phyloP scores from a whole-genome alignment of 148 eudicot genomes.

The Chenopodium formosanum region DNA sequence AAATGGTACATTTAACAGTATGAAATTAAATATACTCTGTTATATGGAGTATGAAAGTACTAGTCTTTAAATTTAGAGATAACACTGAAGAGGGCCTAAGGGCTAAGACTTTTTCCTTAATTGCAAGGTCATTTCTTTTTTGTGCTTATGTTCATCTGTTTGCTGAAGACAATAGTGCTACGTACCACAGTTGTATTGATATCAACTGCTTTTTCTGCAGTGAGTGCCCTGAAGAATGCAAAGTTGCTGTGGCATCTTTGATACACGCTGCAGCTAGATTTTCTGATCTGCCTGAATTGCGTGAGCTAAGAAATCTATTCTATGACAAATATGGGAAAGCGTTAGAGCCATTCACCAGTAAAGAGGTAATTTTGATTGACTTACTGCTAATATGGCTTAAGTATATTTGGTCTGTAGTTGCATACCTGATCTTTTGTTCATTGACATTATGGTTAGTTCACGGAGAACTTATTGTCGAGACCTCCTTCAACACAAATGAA shows the following conservation, averaged over 20 bases:
- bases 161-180: not conserved
- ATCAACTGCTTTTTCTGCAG: constrained; percentile 31
- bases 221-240: constrained; percentile 87
- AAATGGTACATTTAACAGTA: not conserved
- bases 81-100: not conserved
- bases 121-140: not conserved
- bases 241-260: constrained; percentile 68
- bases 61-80: not conserved
- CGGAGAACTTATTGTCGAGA: constrained; percentile 44
- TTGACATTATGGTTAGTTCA: constrained; percentile 43
- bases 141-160: not conserved
- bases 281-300: constrained; percentile 82
- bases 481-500: constrained; percentile 64
- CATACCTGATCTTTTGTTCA: not conserved
- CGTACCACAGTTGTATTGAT: not conserved
- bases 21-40: too few species aligned
- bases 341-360: constrained; percentile 47
- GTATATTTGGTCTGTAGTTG: not conserved
- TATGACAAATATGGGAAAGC: constrained; percentile 60
- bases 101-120: not conserved
- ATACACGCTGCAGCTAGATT: constrained; percentile 90
- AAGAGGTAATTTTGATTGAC: constrained; percentile 52
- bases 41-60: not conserved
- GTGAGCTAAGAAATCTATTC: constrained; percentile 65
- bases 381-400: not conserved